Conservation (phyloP, 2,329 filamentous ascomycete genomes). For the Capronia coronata region DNA sequence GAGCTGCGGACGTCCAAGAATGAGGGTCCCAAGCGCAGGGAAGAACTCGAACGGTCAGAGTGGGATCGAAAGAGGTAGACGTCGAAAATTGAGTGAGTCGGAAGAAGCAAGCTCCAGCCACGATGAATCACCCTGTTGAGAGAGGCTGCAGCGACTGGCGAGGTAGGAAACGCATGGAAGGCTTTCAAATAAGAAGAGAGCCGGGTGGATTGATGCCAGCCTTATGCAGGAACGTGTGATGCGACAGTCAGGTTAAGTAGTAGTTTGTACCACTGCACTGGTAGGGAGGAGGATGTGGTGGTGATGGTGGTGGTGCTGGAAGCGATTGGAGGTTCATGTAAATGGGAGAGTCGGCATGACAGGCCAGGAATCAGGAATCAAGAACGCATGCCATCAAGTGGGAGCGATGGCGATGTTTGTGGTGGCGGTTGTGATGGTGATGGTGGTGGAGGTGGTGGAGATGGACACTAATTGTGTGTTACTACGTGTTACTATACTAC, state of each 20-base stretch:
- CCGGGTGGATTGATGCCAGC: constrained; percentile 1
- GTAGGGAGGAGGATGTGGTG: background rate
- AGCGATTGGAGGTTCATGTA: background rate
- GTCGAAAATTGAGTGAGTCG: background rate
- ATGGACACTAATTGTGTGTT: background rate
- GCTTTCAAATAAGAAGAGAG: constrained; percentile 1
- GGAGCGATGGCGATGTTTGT: background rate
- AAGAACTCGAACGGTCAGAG: background rate
- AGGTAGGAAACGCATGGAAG: constrained; percentile 2
- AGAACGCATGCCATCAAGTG: background rate
- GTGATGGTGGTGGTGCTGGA: background rate
- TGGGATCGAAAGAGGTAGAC: background rate
- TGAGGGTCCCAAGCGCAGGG: background rate
- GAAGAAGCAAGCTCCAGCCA: background rate
- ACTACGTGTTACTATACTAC: too few relatives aligned
- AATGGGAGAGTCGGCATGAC: background rate
- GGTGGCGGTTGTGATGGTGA: background rate
- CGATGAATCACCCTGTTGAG: constrained; percentile 9
- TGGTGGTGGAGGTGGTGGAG: background rate
- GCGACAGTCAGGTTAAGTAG: background rate
- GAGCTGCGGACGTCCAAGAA: background rate
- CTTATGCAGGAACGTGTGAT: constrained; percentile 22
- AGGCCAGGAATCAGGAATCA: background rate
- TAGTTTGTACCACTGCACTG: background rate
- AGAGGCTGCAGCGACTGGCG: constrained; percentile 3